phyloP scores from a whole-genome alignment of 371 early-diverging fungal species.

The Ordospora pajunii region DNA sequence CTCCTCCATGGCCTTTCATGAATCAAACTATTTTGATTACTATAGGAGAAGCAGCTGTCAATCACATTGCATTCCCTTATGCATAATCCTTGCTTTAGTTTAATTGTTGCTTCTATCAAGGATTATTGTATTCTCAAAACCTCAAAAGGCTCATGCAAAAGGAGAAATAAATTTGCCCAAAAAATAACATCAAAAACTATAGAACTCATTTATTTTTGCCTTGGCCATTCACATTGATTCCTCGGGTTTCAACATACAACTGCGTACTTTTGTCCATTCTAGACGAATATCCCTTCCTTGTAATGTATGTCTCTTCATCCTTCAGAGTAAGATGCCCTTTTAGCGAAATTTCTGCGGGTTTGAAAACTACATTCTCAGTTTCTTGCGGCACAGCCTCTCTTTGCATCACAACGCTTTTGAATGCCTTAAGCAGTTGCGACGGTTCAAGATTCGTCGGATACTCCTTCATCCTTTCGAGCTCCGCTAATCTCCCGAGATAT shows the following conservation, averaged over 20 bases:
- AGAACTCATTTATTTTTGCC: neutral
- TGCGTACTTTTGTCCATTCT: conserved; percentile 37
- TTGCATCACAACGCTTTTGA: conserved; percentile 43
- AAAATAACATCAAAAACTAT: neutral
- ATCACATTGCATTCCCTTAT: too few relatives aligned
- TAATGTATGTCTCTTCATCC: neutral
- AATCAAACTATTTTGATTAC: too few relatives aligned
- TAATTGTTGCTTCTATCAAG: too few relatives aligned
- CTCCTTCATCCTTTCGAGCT: conserved; percentile 22
- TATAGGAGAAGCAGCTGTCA: too few relatives aligned
- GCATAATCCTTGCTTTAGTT: too few relatives aligned
- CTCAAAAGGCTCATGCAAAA: neutral
- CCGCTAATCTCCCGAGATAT: conserved; percentile 7
- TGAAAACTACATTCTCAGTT: neutral
- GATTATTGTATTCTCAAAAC: too few relatives aligned
- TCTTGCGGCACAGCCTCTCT: neutral
- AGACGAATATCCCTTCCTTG: conserved; percentile 14
- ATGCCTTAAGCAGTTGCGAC: conserved; percentile 50
- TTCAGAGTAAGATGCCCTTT: conserved; percentile 24
- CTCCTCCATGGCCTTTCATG: neutral
- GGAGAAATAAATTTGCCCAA: neutral
- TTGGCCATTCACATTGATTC: conserved; percentile 9
- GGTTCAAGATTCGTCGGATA: conserved; percentile 54
- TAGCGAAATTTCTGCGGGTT: conserved; percentile 10
- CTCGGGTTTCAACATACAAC: conserved; percentile 29